Base-by-base conservation (phyloP, 1,139 yeast genomes). In the Pichia sp. region DNA sequence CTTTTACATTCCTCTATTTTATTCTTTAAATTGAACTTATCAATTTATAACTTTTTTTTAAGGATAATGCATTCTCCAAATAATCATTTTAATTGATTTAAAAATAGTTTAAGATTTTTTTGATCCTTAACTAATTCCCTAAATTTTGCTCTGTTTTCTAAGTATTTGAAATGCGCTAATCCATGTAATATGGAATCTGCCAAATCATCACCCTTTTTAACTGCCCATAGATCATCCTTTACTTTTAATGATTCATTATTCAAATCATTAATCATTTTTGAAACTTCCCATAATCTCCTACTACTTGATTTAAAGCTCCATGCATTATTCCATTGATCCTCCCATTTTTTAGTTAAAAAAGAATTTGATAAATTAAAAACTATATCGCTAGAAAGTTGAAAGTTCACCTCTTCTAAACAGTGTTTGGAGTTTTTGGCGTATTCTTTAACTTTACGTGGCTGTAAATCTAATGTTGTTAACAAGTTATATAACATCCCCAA, bases 111-210 rank as follows among this genome's bases (percentile, higher is more conserved):
- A 9, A 38, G 6, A 30, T 40, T 23, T 4, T 24, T 30, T 8
- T 30, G 24, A 3, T 32, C 24, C 11, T 31, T 16, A 25, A 45
- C n/a, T 2, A 38, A 4, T 9, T 30, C 28, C 2, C 23, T 7
- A 9, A 47, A 30, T 10, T 6, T 9, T 11, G 20, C 12, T 36
- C 58, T 59, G 42, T 69, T 70, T 3, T 54, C 53, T 43, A 70
- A 67, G 79, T 82, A 78, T 20, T 66, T 61, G 12, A 66, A 46
- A 74, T 78, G 77, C 0, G 78, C 68, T 0, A 78, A 45, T 0
- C 76, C 82, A 58, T 81, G 86, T 4, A 80, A 58, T 20, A 81
- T 60, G 0, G 82, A 69, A 56, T 81, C 87, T 8, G 76, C 73
- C 23, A 79, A 58, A 55, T 81, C 87, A 56, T 81, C 87, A 31